Conservation (phyloP, 2,329 filamentous ascomycete species). For the Paecilomyces variotii region DNA sequence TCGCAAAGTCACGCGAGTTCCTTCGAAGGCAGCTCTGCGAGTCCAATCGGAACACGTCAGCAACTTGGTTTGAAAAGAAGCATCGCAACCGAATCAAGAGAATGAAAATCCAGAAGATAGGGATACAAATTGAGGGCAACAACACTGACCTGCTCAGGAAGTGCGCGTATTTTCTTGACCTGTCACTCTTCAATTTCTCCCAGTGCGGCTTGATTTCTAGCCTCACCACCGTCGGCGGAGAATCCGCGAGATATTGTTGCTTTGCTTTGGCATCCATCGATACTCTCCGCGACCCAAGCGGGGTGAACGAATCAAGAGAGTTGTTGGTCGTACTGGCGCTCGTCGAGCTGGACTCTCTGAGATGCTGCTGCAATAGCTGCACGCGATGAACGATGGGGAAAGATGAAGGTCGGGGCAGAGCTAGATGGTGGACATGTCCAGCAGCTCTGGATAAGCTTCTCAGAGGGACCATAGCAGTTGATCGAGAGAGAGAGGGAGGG, state of each 20-base stretch:
- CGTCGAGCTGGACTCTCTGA: conserved; percentile 7
- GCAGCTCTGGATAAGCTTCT: background rate
- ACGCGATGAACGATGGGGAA: conserved; percentile 10
- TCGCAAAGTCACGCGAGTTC: conserved; percentile 68
- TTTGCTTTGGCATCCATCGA: conserved; percentile 35
- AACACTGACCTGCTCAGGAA: conserved; percentile 65
- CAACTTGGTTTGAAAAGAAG: background rate
- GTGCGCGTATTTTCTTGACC: conserved; percentile 86
- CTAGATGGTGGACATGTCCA: background rate
- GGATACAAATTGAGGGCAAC: background rate
- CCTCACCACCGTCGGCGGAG: conserved; percentile 77
- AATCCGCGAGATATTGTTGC: conserved; percentile 78
- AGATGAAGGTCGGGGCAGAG: background rate
- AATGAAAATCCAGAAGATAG: conserved; percentile 1
- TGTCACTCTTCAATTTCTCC: conserved; percentile 46
- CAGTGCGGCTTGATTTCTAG: conserved; percentile 93
- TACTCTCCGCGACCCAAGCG: conserved; percentile 6
- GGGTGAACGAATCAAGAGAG: conserved; percentile 3
- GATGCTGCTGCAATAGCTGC: conserved; percentile 6
- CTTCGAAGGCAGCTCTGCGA: conserved; percentile 63
- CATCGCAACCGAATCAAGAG: background rate
- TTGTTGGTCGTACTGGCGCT: background rate
- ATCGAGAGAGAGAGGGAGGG: background rate
- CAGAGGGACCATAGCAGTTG: background rate
- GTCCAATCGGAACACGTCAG: conserved; percentile 8